Conservation (phyloP, 2,329 filamentous ascomycete genomes). For the Dactylellina cionopaga region DNA sequence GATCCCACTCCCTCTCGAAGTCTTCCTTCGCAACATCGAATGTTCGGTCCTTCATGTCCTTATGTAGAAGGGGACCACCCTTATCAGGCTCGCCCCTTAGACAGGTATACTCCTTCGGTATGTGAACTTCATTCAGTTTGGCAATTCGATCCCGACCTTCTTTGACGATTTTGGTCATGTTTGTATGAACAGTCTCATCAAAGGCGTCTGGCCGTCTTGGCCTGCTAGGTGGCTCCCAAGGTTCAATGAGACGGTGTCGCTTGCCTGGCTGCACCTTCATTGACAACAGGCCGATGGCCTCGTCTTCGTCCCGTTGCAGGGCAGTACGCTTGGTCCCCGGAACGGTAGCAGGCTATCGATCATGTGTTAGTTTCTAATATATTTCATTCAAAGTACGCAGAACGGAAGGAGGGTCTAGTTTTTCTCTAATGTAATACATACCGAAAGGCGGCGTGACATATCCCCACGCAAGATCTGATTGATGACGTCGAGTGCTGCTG, state of each 20-base stretch:
- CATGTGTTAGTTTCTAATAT: constrained; percentile 2
- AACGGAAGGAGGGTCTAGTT: not conserved
- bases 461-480: constrained; percentile 25
- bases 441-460: constrained; percentile 28
- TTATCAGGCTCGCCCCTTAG: constrained; percentile 19
- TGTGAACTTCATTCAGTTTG: constrained; percentile 3
- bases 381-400: not conserved
- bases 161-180: constrained; percentile 12
- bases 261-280: constrained; percentile 5
- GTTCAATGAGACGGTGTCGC: constrained; percentile 20
- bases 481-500: constrained; percentile 9
- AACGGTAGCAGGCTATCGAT: constrained; percentile 23
- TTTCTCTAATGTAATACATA: constrained; percentile 5
- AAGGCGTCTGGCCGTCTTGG: constrained; percentile 28
- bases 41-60: constrained; percentile 4
- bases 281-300: constrained; percentile 5
- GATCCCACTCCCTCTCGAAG: constrained; percentile 8
- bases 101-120: constrained; percentile 27
- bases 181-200: constrained; percentile 8
- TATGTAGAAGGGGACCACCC: not conserved
- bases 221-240: constrained; percentile 9
- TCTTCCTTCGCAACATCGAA: constrained; percentile 25
- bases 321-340: constrained; percentile 37
- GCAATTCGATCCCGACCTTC: constrained; percentile 7
- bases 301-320: constrained; percentile 37